Evolutionary conservation across 306 rosid species (phyloP), one percentile per base, ranked within the genome.

Genomic region (Quillaja saponaria): DNA sequence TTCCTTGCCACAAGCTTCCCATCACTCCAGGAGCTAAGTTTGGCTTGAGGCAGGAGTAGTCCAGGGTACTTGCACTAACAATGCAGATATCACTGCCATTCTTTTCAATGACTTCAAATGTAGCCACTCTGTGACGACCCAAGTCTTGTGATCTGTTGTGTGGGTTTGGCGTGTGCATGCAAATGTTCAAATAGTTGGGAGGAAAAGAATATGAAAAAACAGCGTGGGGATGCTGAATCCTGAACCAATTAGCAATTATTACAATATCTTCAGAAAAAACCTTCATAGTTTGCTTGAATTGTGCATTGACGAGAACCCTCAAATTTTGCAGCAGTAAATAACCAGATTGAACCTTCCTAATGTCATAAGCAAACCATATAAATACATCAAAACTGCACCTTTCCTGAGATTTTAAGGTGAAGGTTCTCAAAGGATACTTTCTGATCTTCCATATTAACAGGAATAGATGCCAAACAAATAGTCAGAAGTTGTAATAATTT

Each of bases 71-170:
- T 87, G 75, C 97, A 91, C 77, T 67, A 80, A 61, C 95, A 85
- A 13, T 61, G 85, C 63, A 91, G 72, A 71, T n/a, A n/a, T 85
- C 95, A 53, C 69, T 72, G 61, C 83, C 96, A 31, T 62, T 70
- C 74, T 76, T 91, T 71, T 85, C 95, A 42, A 72, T 50, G 49
- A 91, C 90, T 56, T 76, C 84, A 77, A 87, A 87, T 67, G 85
- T 49, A 28, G 96, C 89, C 97, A 91, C 87, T 76, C 95, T 95
- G n/a, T n/a, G n/a, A n/a, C n/a, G n/a, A n/a, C n/a, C n/a, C n/a
- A n/a, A n/a, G n/a, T n/a, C n/a, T n/a, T n/a, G n/a, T n/a, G n/a
- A n/a, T n/a, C n/a, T n/a, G n/a, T n/a, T n/a, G n/a, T n/a, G n/a
- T n/a, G n/a, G n/a, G n/a, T n/a, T n/a, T n/a, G n/a, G n/a, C n/a